phyloP scores from a whole-genome alignment of 768 basidiomycete species.

The Leccinum longicurvipes region DNA sequence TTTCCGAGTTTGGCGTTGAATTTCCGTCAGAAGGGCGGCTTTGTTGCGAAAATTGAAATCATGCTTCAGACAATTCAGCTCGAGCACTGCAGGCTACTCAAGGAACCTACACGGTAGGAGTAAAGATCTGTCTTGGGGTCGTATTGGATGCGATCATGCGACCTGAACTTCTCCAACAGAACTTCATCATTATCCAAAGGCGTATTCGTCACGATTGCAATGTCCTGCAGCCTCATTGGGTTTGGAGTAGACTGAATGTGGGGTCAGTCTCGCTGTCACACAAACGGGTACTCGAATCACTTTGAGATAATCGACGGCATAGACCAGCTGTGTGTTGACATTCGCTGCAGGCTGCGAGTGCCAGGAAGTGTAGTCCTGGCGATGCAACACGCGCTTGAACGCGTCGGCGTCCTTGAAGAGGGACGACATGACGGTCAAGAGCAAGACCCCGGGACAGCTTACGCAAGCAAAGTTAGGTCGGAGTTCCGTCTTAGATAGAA shows the following conservation, averaged over 20 bases:
- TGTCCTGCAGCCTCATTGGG: conserved; percentile 85
- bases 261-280: conserved; percentile 10
- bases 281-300: conserved; percentile 34
- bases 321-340: conserved; percentile 84
- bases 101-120: conserved; percentile 70
- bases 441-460: conserved; percentile 5
- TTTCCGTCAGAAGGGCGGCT: conserved; percentile 77
- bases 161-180: conserved; percentile 76
- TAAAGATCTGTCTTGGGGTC: conserved; percentile 85
- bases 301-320: conserved; percentile 80
- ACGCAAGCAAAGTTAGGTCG: conserved; percentile 27
- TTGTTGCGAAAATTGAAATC: conserved; percentile 86
- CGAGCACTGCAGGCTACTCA: not conserved
- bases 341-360: conserved; percentile 87
- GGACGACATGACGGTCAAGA: conserved; percentile 50
- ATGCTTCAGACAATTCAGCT: conserved; percentile 47
- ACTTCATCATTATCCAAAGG: conserved; percentile 69
- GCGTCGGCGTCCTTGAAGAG: conserved; percentile 68
- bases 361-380: conserved; percentile 74
- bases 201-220: conserved; percentile 77
- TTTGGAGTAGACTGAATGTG: conserved; percentile 54
- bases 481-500: conserved; percentile 14
- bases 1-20: conserved; percentile 78
- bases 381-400: conserved; percentile 61
- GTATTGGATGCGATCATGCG: conserved; percentile 74